These are phyloP conservation scores for Rickenella mellea DNA, from an alignment of 768 basidiomycete species.

Conservation along the genomic window DNA sequence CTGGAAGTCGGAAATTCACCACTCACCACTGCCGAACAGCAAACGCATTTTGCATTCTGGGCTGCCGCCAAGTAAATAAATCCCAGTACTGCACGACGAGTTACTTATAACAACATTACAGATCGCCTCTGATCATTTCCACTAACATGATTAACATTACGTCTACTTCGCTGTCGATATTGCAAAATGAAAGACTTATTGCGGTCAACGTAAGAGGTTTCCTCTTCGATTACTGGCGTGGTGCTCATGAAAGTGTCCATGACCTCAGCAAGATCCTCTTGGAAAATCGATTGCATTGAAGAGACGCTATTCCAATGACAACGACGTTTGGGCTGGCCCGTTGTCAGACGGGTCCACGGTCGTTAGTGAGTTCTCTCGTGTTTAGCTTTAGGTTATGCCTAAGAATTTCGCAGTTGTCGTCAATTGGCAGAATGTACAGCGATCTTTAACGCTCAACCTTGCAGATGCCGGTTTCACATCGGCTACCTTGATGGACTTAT, in stretches of 20 bases:
- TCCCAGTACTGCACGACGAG: too few relatives aligned
- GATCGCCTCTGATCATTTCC: constrained; percentile 32
- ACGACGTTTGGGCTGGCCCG: constrained; percentile 41
- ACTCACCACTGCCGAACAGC: constrained; percentile 30
- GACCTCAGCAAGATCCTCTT: constrained; percentile 33
- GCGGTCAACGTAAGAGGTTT: constrained; percentile 29
- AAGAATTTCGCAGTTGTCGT: constrained; percentile 27
- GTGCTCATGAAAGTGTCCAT: neutral
- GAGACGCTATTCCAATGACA: constrained; percentile 39
- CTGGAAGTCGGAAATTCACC: constrained; percentile 42
- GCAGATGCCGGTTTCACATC: constrained; percentile 33
- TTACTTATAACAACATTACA: neutral
- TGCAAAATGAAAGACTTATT: constrained; percentile 33
- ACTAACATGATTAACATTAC: constrained; percentile 30
- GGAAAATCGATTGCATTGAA: constrained; percentile 35
- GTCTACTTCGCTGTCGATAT: constrained; percentile 23
- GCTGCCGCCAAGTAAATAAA: constrained; percentile 33
- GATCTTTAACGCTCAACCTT: constrained; percentile 31
- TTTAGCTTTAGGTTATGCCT: neutral
- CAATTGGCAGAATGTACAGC: constrained; percentile 30
- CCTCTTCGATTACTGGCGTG: neutral
- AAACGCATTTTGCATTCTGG: constrained; percentile 45
- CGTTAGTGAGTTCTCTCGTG: constrained; percentile 23
- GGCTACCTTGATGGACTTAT: constrained; percentile 29
- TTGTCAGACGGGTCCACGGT: constrained; percentile 37